Evolutionary conservation across 176 grass and related monocot species (phyloP).

Genomic region (Oryza meridionalis): DNA sequence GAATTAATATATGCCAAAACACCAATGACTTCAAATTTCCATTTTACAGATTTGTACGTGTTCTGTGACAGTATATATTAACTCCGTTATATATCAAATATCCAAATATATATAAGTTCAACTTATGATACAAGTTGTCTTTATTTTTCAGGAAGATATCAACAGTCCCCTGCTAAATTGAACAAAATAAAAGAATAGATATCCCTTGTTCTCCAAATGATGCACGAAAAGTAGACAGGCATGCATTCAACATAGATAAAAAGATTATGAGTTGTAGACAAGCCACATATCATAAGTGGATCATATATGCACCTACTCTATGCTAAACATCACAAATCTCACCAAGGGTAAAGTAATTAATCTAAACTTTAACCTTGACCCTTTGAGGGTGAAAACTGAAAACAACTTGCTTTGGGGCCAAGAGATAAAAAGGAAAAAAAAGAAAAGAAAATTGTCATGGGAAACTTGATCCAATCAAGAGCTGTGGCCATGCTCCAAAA

Average conservation of each 20-base stretch:
- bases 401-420: conserved; percentile 8
- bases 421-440: not conserved
- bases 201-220: not conserved
- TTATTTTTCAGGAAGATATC: not conserved
- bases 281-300: not conserved
- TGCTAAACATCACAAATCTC: conserved; percentile 26
- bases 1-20: not conserved
- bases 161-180: not conserved
- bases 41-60: not conserved
- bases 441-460: not conserved
- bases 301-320: not conserved
- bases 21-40: not conserved
- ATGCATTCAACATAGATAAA: conserved; percentile 24
- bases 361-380: not conserved
- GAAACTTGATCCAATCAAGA: conserved; percentile 38
- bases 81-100: not conserved
- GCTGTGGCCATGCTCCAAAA: conserved; percentile 34
- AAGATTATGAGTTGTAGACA: conserved; percentile 4
- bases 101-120: not conserved
- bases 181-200: not conserved
- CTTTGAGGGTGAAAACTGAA: not conserved
- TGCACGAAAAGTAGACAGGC: conserved; percentile 2
- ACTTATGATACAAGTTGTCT: not conserved
- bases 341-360: not conserved
- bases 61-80: not conserved